Percentiles rank a stretch among this genome's conserved stretches.
Evolutionary conservation across 768 basidiomycete species (phyloP).

Genomic region (Amyloporia xantha): DNA sequence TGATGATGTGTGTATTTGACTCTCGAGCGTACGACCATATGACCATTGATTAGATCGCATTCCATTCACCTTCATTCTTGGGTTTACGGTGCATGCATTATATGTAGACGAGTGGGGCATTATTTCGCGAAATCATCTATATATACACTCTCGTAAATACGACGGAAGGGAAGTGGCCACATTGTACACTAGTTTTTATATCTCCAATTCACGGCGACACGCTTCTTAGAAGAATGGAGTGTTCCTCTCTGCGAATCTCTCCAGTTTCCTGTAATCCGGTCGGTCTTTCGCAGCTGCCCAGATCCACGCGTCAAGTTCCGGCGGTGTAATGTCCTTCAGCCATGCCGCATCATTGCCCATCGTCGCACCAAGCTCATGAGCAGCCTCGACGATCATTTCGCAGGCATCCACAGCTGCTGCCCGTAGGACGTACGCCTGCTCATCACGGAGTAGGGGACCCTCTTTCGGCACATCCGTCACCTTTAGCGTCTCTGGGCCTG

Average conservation of each 20-base stretch:
- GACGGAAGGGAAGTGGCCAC: background rate
- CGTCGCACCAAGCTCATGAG: conserved; percentile 30
- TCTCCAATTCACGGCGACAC: background rate
- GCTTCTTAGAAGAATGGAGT: conserved; percentile 65
- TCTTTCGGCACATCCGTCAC: conserved; percentile 27
- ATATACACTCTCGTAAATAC: background rate
- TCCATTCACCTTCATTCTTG: background rate
- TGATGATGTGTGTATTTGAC: conserved; percentile 7
- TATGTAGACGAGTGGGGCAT: background rate
- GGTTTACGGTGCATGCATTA: background rate
- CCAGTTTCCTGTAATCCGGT: conserved; percentile 57
- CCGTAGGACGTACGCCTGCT: conserved; percentile 68
- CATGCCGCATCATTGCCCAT: conserved; percentile 32
- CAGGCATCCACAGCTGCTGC: conserved; percentile 79
- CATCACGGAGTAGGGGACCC: conserved; percentile 47
- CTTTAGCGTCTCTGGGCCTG: conserved; percentile 5
- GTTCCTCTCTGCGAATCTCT: conserved; percentile 57
- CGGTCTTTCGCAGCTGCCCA: conserved; percentile 80
- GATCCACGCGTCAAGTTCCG: conserved; percentile 71
- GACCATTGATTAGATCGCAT: background rate
- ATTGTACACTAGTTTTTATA: background rate
- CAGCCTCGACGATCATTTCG: conserved; percentile 55
- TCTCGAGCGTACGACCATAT: background rate
- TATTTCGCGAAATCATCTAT: background rate
- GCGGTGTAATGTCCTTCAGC: conserved; percentile 50